Evolutionary conservation across 225 moss, liverwort and hornwort species (phyloP).

Genomic region (Sphagnum contortum): DNA sequence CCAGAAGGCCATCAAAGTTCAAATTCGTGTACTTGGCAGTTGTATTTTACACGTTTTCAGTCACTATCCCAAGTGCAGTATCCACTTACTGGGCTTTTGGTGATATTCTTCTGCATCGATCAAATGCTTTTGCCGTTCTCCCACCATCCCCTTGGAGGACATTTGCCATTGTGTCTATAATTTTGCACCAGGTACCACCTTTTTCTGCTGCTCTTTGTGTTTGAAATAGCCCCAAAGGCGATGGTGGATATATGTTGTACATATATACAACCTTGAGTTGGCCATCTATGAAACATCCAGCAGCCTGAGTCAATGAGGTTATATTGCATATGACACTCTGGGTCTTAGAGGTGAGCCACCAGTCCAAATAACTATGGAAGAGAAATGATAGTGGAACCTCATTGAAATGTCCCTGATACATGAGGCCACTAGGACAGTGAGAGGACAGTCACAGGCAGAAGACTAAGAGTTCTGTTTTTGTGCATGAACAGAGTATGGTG

Average conservation of each 20-base stretch:
- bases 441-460: too few species aligned
- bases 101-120: constrained; percentile 29
- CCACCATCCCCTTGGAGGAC: constrained; percentile 29
- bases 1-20: constrained; percentile 41
- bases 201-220: background rate
- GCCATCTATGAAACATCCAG: too few species aligned
- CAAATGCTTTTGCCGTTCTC: constrained; percentile 54
- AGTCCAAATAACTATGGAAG: too few species aligned
- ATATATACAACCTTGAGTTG: too few species aligned
- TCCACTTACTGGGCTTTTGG: constrained; percentile 53
- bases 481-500: constrained; percentile 23
- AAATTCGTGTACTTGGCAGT: constrained; percentile 26
- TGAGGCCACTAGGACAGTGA: too few species aligned
- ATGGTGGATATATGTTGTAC: background rate
- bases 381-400: too few species aligned
- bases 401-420: too few species aligned
- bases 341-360: too few species aligned
- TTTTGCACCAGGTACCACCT: constrained; percentile 41
- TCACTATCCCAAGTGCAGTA: constrained; percentile 34
- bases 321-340: too few species aligned
- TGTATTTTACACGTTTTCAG: constrained; percentile 30
- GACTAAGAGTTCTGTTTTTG: too few species aligned
- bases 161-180: constrained; percentile 31
- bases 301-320: too few species aligned
- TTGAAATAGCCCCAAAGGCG: background rate